These are phyloP conservation scores for Phytophthora megakarya DNA, from an alignment of 352 stramenopile species.

Conservation along the genomic window DNA sequence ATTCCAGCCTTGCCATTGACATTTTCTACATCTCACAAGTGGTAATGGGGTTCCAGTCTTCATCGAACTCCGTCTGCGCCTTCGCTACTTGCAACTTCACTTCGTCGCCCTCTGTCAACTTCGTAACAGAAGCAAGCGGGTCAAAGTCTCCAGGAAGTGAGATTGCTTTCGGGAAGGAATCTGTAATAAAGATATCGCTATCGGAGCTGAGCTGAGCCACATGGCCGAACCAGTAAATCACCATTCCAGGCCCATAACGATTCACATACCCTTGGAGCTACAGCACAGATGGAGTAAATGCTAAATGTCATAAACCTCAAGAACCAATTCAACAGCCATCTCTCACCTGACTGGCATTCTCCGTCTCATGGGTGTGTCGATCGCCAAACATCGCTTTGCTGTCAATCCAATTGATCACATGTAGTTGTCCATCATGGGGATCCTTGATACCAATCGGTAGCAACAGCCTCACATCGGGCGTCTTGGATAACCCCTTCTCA, in stretches of 20 bases:
- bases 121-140: constrained; percentile 28
- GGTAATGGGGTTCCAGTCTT: constrained; percentile 47
- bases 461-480: constrained; percentile 80
- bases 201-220: constrained; percentile 60
- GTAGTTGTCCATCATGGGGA: constrained; percentile 26
- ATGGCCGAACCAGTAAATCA: constrained; percentile 90
- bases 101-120: constrained; percentile 22
- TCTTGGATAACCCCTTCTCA: constrained; percentile 85
- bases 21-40: constrained; percentile 34
- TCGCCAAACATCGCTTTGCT: constrained; percentile 92
- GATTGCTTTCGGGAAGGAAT: constrained; percentile 59
- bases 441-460: constrained; percentile 83
- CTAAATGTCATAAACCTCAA: constrained; percentile 3
- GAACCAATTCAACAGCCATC: not conserved
- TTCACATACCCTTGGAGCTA: constrained; percentile 83
- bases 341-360: constrained; percentile 67
- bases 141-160: constrained; percentile 61
- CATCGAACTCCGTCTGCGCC: constrained; percentile 42
- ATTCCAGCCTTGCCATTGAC: not conserved
- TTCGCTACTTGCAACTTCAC: constrained; percentile 28
- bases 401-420: constrained; percentile 91
- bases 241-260: constrained; percentile 82
- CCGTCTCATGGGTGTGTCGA: constrained; percentile 73
- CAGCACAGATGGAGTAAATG: constrained; percentile 2
- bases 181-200: constrained; percentile 64